Percentiles rank a stretch among this genome's conserved stretches.
Evolutionary conservation across 179 eudicot genomes (phyloP).

Genomic region (Heliamphora pulchella): DNA sequence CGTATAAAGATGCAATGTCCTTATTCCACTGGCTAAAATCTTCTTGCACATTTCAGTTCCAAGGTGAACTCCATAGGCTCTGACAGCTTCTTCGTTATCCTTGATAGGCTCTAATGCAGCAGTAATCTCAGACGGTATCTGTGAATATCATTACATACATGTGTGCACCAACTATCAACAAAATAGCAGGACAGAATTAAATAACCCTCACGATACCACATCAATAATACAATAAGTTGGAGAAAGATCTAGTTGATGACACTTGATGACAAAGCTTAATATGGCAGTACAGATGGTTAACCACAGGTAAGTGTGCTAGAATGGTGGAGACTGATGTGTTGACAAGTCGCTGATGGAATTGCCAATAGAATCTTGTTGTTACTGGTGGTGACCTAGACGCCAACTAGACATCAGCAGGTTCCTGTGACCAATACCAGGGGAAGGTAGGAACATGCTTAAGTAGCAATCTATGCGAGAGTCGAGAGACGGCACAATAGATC

Average conservation of each 20-base stretch:
- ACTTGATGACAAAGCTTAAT: not conserved
- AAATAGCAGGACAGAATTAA: not conserved
- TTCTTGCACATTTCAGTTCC: constrained; percentile 99
- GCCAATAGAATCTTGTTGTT: constrained; percentile 3
- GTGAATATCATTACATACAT: constrained; percentile 12
- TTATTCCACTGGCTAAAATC: constrained; percentile 86
- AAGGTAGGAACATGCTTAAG: too few relatives aligned
- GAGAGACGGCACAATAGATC: not conserved
- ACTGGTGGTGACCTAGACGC: not conserved
- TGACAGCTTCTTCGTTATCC: constrained; percentile 98
- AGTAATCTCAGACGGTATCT: constrained; percentile 83
- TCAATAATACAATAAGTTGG: not conserved
- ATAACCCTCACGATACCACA: not conserved
- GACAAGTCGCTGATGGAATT: too few relatives aligned
- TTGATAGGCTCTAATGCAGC: constrained; percentile 94
- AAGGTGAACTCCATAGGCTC: constrained; percentile 87
- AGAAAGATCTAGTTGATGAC: too few relatives aligned
- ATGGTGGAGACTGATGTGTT: too few relatives aligned
- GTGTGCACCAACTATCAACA: not conserved
- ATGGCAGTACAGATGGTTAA: not conserved
- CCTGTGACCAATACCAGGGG: too few relatives aligned
- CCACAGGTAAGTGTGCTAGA: too few relatives aligned
- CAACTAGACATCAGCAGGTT: not conserved
- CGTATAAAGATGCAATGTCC: constrained; percentile 79
- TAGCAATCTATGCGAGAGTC: too few relatives aligned